Conservation (phyloP, 2,329 filamentous ascomycete genomes). For the Penicillium sp. region DNA sequence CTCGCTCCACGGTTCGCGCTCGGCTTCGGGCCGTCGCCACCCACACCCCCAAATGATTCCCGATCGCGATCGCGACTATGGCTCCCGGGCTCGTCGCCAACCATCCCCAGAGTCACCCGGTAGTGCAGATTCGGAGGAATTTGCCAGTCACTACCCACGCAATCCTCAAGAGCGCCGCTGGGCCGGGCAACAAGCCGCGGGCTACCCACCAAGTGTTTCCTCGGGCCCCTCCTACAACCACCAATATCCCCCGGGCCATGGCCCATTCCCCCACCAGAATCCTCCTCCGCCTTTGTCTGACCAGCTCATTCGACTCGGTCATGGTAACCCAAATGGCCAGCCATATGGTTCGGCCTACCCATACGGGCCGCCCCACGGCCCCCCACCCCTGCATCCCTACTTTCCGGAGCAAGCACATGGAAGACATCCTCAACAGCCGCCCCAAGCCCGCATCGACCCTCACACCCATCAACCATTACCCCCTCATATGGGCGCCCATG, state of each 20-base stretch:
- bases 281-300: slow-evolving; percentile 29
- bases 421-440: background rate
- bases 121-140: slow-evolving; percentile 68
- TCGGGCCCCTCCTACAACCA: slow-evolving; percentile 39
- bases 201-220: slow-evolving; percentile 43
- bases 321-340: slow-evolving; percentile 28
- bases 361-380: background rate
- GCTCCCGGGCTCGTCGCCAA: slow-evolving; percentile 43
- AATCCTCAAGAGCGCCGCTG: slow-evolving; percentile 36
- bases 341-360: slow-evolving; percentile 10
- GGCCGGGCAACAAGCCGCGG: slow-evolving; percentile 30
- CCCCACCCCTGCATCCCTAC: background rate
- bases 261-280: slow-evolving; percentile 26
- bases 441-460: background rate
- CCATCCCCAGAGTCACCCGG: slow-evolving; percentile 56
- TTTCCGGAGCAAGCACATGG: background rate
- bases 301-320: slow-evolving; percentile 33
- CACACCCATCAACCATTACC: background rate
- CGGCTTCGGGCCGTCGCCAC: slow-evolving; percentile 39
- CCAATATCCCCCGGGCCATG: slow-evolving; percentile 34
- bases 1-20: slow-evolving; percentile 37
- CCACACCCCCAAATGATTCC: slow-evolving; percentile 35
- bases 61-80: slow-evolving; percentile 36
- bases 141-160: slow-evolving; percentile 48
- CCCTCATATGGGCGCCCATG: slow-evolving; percentile 5